These are phyloP conservation scores for Dicorynia guianensis DNA, from an alignment of 306 rosid genomes.

Conservation along the genomic window DNA sequence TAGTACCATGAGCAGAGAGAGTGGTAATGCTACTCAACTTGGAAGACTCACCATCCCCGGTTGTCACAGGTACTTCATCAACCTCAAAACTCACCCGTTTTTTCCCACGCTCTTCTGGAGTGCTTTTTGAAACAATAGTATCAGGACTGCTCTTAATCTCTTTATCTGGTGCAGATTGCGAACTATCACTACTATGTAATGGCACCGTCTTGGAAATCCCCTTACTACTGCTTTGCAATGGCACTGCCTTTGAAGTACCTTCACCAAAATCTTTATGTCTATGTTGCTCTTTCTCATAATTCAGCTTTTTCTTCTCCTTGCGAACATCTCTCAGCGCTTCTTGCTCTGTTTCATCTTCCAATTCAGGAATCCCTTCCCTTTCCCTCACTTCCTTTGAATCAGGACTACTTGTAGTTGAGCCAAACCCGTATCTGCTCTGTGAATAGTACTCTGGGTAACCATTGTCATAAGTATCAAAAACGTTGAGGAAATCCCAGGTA, in stretches of 20 bases:
- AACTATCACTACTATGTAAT: slow-evolving; percentile 55
- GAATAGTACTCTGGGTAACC: slow-evolving; percentile 56
- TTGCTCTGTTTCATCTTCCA: slow-evolving; percentile 91
- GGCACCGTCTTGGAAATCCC: slow-evolving; percentile 69
- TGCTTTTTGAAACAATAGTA: slow-evolving; percentile 53
- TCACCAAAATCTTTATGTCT: slow-evolving; percentile 60
- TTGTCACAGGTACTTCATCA: slow-evolving; percentile 49
- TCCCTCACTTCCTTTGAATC: slow-evolving; percentile 95
- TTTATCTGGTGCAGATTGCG: slow-evolving; percentile 52
- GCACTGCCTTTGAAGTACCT: slow-evolving; percentile 76
- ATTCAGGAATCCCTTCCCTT: slow-evolving; percentile 96
- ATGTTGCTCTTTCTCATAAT: slow-evolving; percentile 38
- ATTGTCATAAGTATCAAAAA: slow-evolving; percentile 69
- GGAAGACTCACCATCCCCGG: slow-evolving; percentile 80
- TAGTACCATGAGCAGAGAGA: slow-evolving; percentile 70
- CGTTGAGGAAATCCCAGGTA: slow-evolving; percentile 83
- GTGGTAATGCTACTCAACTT: slow-evolving; percentile 75
- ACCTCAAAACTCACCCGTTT: slow-evolving; percentile 85
- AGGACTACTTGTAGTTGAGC: slow-evolving; percentile 78
- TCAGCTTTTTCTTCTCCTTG: slow-evolving; percentile 56
- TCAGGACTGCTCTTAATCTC: slow-evolving; percentile 74
- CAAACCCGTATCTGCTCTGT: slow-evolving; percentile 51
- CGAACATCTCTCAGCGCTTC: slow-evolving; percentile 55
- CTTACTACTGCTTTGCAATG: slow-evolving; percentile 55
- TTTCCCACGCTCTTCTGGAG: slow-evolving; percentile 60